Percentiles rank a stretch among this genome's conserved stretches.
These are phyloP conservation scores for Styphnolobium japonicum DNA, from an alignment of 306 rosid genomes.

Conservation along the genomic window DNA sequence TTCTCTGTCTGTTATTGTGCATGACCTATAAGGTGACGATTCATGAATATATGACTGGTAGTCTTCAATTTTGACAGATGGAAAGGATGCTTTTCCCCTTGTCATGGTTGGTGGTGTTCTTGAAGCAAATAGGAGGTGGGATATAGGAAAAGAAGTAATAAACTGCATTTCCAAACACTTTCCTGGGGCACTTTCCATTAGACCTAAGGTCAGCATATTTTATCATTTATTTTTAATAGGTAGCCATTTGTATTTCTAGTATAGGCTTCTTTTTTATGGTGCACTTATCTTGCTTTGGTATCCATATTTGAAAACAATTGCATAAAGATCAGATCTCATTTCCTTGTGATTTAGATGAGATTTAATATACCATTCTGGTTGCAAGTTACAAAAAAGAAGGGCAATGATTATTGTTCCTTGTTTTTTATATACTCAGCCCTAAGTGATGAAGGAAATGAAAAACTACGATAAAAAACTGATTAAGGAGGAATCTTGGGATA, in stretches of 20 bases:
- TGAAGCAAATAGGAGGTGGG: conserved; percentile 89
- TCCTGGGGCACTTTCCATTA: conserved; percentile 62
- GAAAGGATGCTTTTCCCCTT: conserved; percentile 64
- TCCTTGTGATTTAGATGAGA: neutral
- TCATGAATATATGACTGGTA: neutral
- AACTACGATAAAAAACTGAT: neutral
- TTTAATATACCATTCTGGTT: neutral
- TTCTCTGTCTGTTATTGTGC: conserved; percentile 5
- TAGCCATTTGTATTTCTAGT: neutral
- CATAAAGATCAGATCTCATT: neutral
- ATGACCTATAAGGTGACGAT: neutral
- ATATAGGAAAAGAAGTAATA: conserved; percentile 80
- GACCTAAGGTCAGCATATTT: conserved; percentile 67
- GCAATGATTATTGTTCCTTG: neutral
- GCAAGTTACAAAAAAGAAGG: neutral
- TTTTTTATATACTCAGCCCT: neutral
- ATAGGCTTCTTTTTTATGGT: neutral
- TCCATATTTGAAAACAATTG: neutral
- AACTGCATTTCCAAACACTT: conserved; percentile 58
- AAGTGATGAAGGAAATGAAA: neutral
- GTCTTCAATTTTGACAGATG: conserved; percentile 54
- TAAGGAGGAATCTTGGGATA: neutral
- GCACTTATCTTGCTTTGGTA: neutral
- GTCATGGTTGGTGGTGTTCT: conserved; percentile 99
- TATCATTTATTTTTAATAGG: neutral